Percentiles rank a stretch among this genome's conserved stretches.
Conservation (phyloP, 202 grass and related monocot genomes). For the Brachypodium distachyon region DNA sequence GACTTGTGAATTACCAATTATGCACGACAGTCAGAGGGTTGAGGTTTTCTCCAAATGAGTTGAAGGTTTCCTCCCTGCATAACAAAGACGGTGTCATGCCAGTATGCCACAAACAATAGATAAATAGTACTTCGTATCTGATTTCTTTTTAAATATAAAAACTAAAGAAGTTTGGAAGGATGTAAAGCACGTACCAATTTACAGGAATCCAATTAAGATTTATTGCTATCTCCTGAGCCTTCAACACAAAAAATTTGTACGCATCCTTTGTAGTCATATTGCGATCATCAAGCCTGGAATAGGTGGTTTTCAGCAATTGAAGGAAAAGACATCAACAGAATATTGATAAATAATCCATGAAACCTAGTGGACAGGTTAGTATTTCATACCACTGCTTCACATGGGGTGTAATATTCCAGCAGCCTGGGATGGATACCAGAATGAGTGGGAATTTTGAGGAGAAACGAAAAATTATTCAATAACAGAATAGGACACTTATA, state of each 20-base stretch:
- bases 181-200: constrained; percentile 52
- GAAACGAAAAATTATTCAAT: background rate
- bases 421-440: constrained; percentile 43
- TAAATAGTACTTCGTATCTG: background rate
- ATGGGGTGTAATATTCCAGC: constrained; percentile 81
- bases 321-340: background rate
- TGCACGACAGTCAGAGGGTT: constrained; percentile 84
- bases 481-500: background rate
- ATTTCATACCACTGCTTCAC: constrained; percentile 83
- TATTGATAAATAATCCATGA: background rate
- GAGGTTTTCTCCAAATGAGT: constrained; percentile 75
- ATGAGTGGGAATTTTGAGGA: background rate
- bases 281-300: constrained; percentile 61
- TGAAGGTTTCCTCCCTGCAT: constrained; percentile 97
- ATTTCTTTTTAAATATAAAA: background rate
- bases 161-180: background rate
- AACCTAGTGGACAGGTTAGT: constrained; percentile 3
- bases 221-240: constrained; percentile 73
- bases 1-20: constrained; percentile 59
- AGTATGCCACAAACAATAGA: background rate
- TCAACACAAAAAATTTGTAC: constrained; percentile 94
- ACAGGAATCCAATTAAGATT: constrained; percentile 76
- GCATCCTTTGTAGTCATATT: constrained; percentile 89
- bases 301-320: background rate
- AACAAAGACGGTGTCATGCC: background rate